Conservation (phyloP, 257 asterid species). For the Solanum arcanum region DNA sequence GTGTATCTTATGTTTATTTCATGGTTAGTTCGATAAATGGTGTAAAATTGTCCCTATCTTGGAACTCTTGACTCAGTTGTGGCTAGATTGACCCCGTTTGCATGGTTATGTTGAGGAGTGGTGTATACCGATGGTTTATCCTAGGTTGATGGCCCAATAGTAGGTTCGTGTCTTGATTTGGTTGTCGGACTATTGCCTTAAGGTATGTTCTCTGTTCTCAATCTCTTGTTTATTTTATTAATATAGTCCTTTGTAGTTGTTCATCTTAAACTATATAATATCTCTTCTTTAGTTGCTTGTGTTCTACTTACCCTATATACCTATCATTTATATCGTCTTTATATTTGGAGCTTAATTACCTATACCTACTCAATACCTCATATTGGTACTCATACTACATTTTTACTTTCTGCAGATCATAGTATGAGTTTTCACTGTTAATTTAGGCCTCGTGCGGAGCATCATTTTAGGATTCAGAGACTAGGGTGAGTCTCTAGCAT, state of each 20-base stretch:
- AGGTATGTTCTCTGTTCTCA: neutral
- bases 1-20: neutral
- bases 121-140: neutral
- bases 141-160: neutral
- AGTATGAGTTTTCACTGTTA: no score
- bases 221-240: neutral
- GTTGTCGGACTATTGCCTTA: neutral
- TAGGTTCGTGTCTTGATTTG: no score
- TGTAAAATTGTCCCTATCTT: neutral
- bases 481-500: no score
- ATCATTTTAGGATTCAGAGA: no score
- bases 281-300: neutral
- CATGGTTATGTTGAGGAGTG: neutral
- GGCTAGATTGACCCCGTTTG: neutral
- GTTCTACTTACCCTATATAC: no score
- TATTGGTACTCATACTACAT: no score
- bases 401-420: no score
- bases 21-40: neutral
- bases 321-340: no score
- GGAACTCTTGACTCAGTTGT: neutral
- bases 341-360: no score
- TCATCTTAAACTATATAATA: no score
- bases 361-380: no score
- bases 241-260: neutral
- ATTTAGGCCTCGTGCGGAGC: no score